Conservation (phyloP, 345 rosid species). For the Corchorus capsularis region DNA sequence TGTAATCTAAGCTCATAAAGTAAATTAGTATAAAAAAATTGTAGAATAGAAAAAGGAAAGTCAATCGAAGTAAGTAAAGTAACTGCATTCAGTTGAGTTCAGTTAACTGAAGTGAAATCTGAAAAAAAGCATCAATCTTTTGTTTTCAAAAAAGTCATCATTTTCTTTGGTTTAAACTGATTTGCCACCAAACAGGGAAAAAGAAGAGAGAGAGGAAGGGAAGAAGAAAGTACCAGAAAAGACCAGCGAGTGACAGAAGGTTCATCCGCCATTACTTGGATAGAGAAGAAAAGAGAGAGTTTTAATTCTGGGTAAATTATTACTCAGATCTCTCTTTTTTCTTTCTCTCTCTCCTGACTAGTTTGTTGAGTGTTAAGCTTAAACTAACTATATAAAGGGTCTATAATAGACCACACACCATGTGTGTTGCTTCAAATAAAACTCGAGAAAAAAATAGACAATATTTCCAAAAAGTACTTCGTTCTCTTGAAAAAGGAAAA, state of each 20-base stretch:
- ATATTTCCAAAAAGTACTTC: too few species aligned
- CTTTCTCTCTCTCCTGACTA: background rate
- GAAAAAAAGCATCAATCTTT: background rate
- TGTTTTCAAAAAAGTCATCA: background rate
- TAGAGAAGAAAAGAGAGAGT: constrained; percentile 24
- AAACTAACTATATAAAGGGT: background rate
- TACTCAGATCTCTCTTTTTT: constrained; percentile 10
- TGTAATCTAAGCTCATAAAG: background rate
- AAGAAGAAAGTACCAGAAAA: constrained; percentile 57
- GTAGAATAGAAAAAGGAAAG: background rate
- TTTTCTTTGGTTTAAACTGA: constrained; percentile 5
- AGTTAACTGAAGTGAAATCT: background rate
- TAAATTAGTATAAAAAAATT: background rate
- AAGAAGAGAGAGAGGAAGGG: background rate
- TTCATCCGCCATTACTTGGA: constrained; percentile 60
- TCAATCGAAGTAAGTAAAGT: background rate
- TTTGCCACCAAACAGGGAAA: constrained; percentile 8
- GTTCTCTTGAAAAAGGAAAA: too few species aligned
- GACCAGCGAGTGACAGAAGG: constrained; percentile 84
- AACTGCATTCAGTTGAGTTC: constrained; percentile 4
- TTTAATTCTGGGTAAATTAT: background rate
- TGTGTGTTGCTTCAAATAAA: background rate
- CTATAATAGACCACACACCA: background rate
- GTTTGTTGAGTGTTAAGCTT: too few species aligned
- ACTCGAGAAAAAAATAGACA: too few species aligned